Conservation (phyloP, 345 rosid species). For the Durio zibethinus region DNA sequence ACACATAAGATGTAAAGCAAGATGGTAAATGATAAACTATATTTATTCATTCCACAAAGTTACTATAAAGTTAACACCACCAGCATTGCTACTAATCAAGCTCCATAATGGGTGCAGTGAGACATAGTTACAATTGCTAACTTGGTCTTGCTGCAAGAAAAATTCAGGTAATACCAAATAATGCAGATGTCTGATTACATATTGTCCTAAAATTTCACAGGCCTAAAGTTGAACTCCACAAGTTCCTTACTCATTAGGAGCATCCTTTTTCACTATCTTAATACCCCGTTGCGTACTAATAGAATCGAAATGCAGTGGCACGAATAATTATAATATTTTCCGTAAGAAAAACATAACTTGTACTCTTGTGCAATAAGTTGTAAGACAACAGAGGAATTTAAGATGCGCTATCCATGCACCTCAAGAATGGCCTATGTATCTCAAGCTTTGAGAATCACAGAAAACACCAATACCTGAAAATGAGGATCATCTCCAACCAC, state of each 20-base stretch:
- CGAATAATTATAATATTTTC: background rate
- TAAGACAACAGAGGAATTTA: background rate
- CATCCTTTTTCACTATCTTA: background rate
- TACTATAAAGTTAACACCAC: background rate
- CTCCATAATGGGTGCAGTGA: background rate
- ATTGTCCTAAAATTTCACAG: background rate
- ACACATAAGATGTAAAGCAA: background rate
- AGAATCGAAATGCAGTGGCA: background rate
- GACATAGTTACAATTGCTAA: background rate
- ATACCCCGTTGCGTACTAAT: background rate
- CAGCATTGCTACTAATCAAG: background rate
- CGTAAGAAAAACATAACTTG: background rate
- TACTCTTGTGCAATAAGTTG: background rate
- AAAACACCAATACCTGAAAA: constrained; percentile 62
- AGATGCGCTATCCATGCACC: background rate
- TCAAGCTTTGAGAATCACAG: constrained; percentile 4
- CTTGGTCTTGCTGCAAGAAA: background rate
- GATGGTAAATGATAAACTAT: background rate
- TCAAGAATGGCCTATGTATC: background rate
- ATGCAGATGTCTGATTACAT: background rate
- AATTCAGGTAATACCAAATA: background rate
- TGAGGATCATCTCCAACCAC: constrained; percentile 96
- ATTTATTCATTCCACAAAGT: background rate
- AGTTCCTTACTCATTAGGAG: background rate
- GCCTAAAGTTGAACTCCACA: background rate